A percentile compares a stretch with the other conserved stretches of the same genome.
Conservation (phyloP, 2,329 filamentous ascomycete genomes). For the Colletotrichum acutatum region DNA sequence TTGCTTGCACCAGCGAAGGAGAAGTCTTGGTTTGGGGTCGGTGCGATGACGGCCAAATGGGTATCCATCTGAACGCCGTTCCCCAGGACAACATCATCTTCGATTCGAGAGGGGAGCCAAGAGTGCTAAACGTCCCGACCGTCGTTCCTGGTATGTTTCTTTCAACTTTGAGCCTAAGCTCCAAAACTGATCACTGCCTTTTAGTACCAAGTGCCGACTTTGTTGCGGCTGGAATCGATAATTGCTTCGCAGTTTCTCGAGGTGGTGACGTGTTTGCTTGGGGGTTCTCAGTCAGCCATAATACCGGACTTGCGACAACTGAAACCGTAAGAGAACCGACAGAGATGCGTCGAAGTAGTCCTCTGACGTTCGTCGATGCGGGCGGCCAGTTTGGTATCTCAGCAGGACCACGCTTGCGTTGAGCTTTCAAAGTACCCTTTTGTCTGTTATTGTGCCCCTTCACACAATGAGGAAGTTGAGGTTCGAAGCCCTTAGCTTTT, state of each 20-base stretch:
- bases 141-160: conserved; percentile 39
- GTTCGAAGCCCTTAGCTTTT: conserved; percentile 53
- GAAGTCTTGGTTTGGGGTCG: conserved; percentile 59
- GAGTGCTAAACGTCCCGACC: conserved; percentile 66
- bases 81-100: conserved; percentile 66
- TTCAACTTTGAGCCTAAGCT: fast-evolving
- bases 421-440: not conserved
- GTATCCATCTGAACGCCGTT: conserved; percentile 64
- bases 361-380: conserved; percentile 14
- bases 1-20: conserved; percentile 54
- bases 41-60: conserved; percentile 63
- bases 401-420: conserved; percentile 1
- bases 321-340: conserved; percentile 75
- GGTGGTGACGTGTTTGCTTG: conserved; percentile 17
- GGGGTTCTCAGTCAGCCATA: conserved; percentile 25
- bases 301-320: conserved; percentile 43
- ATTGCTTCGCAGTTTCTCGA: conserved; percentile 16
- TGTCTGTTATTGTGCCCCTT: conserved; percentile 17
- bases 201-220: conserved; percentile 35
- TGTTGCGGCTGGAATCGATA: conserved; percentile 47
- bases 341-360: conserved; percentile 10
- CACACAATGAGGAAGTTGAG: conserved; percentile 57
- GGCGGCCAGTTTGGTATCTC: conserved; percentile 30
- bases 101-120: conserved; percentile 70
- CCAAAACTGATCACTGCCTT: not conserved